Evolutionary conservation across 768 basidiomycete genomes (phyloP), one percentile per base, ranked within the genome.

Genomic region (Mycena rebaudengoi): DNA sequence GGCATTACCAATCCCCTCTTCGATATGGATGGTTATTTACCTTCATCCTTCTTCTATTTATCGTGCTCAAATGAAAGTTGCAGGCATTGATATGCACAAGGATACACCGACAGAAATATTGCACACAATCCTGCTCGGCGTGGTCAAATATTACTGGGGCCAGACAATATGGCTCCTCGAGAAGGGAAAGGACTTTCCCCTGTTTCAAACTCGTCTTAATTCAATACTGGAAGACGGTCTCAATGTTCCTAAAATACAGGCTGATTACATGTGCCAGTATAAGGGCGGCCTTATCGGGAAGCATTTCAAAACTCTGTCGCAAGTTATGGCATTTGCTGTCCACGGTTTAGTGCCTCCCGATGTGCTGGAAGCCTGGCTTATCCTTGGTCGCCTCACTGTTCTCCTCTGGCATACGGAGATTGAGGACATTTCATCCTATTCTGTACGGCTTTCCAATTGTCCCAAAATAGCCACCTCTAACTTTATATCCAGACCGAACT

Each of bases 141-240:
- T 76, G 2, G 65, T 78, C 14, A 80, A 79, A 40, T 80, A 80
- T 28, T 72, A 74, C 29, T 80, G 67, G 67, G 60, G 45, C 16
- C 66, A 67, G 33, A 67, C 55, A 1, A 20, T 64, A 8, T 55
- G 40, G 74, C 70, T 74, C 0, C 68, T 78, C 1, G 71, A 75
- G 7, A 75, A 75, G 43, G 23, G 20, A 0, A 56, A 74, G 1
- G 20, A 60, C 0, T 55, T 78, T 1, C 10, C 23, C 0, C 23
- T 52, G 0, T 77, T 80, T 16, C 71, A 72, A 25, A 60, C 49
- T 0, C 53, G 70, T 0, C 71, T 80, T 0, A 64, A 68, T 1
- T 78, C 77, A 0, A 46, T 76, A 14, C 25, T 64, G 0, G 32
- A 50, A 0, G 62, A 71, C 3, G 78, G 78, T 0, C 62, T 80